A percentile compares a stretch with the other conserved stretches of the same genome.
Evolutionary conservation across 352 stramenopile species (phyloP).

Genomic region (Pythium dissimile): DNA sequence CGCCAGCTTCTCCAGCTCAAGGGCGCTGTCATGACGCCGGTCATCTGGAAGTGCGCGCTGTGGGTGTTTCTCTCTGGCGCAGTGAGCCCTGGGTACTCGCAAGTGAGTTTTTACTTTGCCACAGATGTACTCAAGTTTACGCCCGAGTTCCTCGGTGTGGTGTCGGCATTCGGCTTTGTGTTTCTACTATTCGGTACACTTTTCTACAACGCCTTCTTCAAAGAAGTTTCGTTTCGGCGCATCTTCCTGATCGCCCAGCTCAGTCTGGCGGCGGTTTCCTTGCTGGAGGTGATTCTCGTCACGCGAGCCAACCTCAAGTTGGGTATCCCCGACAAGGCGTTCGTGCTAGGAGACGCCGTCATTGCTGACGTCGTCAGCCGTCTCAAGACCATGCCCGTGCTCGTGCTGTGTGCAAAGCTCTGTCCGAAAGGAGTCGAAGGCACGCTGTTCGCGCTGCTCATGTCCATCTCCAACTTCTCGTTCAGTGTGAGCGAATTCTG

Average conservation of each 20-base stretch:
- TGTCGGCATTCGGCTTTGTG: conserved; percentile 72
- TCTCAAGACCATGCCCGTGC: conserved; percentile 90
- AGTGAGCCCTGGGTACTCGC: conserved; percentile 91
- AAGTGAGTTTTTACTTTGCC: conserved; percentile 95
- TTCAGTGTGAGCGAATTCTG: conserved; percentile 92
- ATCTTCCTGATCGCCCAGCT: conserved; percentile 91
- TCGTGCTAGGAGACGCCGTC: conserved; percentile 95
- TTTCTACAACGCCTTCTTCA: conserved; percentile 86
- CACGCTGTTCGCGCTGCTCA: conserved; percentile 95
- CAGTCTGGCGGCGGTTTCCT: conserved; percentile 60
- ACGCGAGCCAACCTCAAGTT: conserved; percentile 89
- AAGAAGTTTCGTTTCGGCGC: conserved; percentile 89
- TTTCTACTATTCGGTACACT: conserved; percentile 80
- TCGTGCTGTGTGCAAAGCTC: conserved; percentile 93
- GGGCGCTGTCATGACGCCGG: conserved; percentile 75
- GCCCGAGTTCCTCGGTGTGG: conserved; percentile 93
- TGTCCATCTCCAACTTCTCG: conserved; percentile 97
- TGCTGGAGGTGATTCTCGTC: conserved; percentile 87
- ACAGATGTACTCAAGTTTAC: conserved; percentile 94
- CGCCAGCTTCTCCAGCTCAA: conserved; percentile 63
- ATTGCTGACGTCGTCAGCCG: conserved; percentile 81
- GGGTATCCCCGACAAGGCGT: conserved; percentile 94
- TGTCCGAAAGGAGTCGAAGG: conserved; percentile 95
- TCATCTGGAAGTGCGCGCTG: conserved; percentile 95
- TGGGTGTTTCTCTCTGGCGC: conserved; percentile 96